Percentiles rank a stretch among this genome's conserved stretches.
These are phyloP conservation scores for Cladophialophora carrionii DNA, from an alignment of 2,329 filamentous ascomycete genomes.

Conservation along the genomic window DNA sequence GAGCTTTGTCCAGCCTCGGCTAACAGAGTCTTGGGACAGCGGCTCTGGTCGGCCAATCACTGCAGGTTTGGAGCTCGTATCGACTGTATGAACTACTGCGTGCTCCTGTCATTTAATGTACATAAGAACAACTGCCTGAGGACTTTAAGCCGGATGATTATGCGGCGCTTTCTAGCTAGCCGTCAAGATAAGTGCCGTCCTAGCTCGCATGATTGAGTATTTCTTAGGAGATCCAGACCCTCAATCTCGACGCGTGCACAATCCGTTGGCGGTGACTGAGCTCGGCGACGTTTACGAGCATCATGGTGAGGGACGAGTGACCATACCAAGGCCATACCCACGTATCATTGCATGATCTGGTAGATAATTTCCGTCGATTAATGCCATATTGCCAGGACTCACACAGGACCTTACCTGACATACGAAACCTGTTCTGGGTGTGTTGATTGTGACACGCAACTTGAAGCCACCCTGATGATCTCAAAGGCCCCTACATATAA, in stretches of 20 bases:
- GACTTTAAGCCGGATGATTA: too few species aligned
- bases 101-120: background rate
- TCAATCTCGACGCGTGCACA: too few species aligned
- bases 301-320: too few species aligned
- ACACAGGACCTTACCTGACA: background rate
- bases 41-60: background rate
- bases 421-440: background rate
- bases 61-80: background rate
- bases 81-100: background rate
- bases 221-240: too few species aligned
- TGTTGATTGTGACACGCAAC: background rate
- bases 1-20: constrained; percentile 1
- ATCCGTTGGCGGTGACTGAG: too few species aligned
- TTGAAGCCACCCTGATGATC: background rate
- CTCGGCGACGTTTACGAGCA: too few species aligned
- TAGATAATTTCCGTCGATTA: background rate
- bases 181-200: too few species aligned
- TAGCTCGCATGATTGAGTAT: too few species aligned
- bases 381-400: background rate
- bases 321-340: too few species aligned
- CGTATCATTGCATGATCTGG: background rate
- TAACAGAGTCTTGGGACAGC: background rate
- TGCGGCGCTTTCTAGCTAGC: too few species aligned
- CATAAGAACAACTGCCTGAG: too few species aligned
- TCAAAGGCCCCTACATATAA: too few species aligned